phyloP scores from a whole-genome alignment of 108 stramenopile genomes.

The Chaetoceros muelleri region DNA sequence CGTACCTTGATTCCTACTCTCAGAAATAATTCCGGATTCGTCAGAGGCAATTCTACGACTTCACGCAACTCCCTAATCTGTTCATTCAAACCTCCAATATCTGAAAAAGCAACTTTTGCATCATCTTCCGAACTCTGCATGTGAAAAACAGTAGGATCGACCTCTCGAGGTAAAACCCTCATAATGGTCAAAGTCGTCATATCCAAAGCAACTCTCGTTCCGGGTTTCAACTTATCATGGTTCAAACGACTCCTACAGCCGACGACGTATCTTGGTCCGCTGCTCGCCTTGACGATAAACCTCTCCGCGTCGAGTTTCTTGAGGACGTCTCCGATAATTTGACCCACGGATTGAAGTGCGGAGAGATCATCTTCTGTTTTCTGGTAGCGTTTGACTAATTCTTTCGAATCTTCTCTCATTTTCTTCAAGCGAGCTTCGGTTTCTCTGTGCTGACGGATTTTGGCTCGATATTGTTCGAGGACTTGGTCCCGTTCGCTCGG shows the following conservation, averaged over 20 bases:
- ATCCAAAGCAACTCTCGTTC: slow-evolving; percentile 94
- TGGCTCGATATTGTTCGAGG: slow-evolving; percentile 82
- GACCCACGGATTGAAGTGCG: slow-evolving; percentile 92
- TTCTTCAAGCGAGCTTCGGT: slow-evolving; percentile 86
- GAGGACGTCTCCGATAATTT: slow-evolving; percentile 96
- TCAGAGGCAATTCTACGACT: slow-evolving; percentile 96
- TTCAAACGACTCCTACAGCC: slow-evolving; percentile 89
- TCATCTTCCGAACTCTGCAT: slow-evolving; percentile 94
- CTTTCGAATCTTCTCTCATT: slow-evolving; percentile 80
- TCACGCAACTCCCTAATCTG: slow-evolving; percentile 97
- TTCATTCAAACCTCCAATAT: slow-evolving; percentile 95
- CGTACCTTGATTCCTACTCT: slow-evolving; percentile 96
- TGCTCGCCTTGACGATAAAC: slow-evolving; percentile 96
- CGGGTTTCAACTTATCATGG: slow-evolving; percentile 85
- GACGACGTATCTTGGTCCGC: slow-evolving; percentile 96
- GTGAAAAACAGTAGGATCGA: slow-evolving; percentile 97
- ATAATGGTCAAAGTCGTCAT: slow-evolving; percentile 99
- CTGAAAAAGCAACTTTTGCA: slow-evolving; percentile 83
- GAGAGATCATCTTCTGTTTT: slow-evolving; percentile 95
- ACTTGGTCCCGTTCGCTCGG: slow-evolving; percentile 76
- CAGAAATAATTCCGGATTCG: slow-evolving; percentile 96
- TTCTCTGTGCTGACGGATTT: slow-evolving; percentile 90
- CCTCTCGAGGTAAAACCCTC: slow-evolving; percentile 94
- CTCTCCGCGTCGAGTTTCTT: slow-evolving; percentile 91
- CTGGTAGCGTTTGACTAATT: slow-evolving; percentile 81